Conservation (phyloP, 106 monocot species). For the Triglochin maritima region DNA sequence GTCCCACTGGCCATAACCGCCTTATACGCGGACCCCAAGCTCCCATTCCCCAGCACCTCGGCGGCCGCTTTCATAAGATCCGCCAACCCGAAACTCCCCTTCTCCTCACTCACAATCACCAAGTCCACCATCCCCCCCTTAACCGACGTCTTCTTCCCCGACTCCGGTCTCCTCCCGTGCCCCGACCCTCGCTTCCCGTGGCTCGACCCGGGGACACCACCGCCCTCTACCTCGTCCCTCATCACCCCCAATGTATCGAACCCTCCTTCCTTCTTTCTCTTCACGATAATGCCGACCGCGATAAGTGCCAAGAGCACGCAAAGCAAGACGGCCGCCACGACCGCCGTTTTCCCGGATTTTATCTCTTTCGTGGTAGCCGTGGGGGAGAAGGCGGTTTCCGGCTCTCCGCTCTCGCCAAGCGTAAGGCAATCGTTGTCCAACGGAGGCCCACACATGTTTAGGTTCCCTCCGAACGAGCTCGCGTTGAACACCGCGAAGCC, state of each 20-base stretch:
- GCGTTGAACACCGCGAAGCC: constrained; percentile 31
- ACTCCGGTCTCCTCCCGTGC: neutral
- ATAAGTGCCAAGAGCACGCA: constrained; percentile 3
- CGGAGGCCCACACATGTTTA: constrained; percentile 30
- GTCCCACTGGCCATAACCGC: constrained; percentile 43
- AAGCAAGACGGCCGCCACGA: constrained; percentile 1
- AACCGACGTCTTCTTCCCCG: neutral
- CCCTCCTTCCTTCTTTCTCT: neutral
- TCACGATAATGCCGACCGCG: constrained; percentile 2
- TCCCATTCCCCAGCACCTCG: constrained; percentile 71
- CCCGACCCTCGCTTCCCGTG: neutral
- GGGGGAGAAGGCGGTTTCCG: neutral
- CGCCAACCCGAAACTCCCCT: constrained; percentile 39
- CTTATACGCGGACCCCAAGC: constrained; percentile 68
- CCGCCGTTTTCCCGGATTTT: constrained; percentile 4
- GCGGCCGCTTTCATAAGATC: constrained; percentile 91
- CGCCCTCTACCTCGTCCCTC: neutral
- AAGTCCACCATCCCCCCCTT: constrained; percentile 9
- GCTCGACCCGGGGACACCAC: neutral
- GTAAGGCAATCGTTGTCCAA: neutral
- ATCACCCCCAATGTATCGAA: constrained; percentile 15
- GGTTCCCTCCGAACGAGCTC: constrained; percentile 42
- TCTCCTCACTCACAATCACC: constrained; percentile 38
- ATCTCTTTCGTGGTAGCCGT: neutral
- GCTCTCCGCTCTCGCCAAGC: neutral